Evolutionary conservation across 176 grass and related monocot species (phyloP), one percentile per base, ranked within the genome.

Genomic region (Musa schizocarpa): DNA sequence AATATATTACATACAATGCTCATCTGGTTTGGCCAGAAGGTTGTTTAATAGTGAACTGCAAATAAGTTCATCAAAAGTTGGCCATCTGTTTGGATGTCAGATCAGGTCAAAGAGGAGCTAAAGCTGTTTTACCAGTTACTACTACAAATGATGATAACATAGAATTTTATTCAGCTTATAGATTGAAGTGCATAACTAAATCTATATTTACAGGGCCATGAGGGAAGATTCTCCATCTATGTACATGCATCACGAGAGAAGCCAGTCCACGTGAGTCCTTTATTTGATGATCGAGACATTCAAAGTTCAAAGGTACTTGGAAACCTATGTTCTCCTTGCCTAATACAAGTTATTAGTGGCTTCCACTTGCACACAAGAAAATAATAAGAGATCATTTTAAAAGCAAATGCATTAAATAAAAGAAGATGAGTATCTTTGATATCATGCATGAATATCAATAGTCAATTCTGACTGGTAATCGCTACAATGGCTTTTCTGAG

Each of bases 141-240:
- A 52, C 14, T 25, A 50, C 9, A 13, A 70, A 12, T 9, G 21
- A 14, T 1, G 10, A 19, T 20, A 70, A 50, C 17, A 13, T 49
- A 21, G 27, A 14, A 5, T 50, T 70, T 17, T 50, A 50, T 50
- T 21, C 27, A 50, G 20, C 12, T 70, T 70, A 20, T 70, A 49
- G 66, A 13, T 34, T 21, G 12, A 70, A 70, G 43, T 70, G 68
- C 17, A 51, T 70, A n/a, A 21, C 16, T 55, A 63, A 27, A 50
- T 72, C 81, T 79, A 22, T 78, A 68, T 82, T 72, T 83, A 74
- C 72, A 99, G 95, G 95, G 90, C 48, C 90, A 99, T 10, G 82
- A 94, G 43, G 90, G 88, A 63, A 79, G 95, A 89, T 99, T 87
- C 79, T 93, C 88, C 76, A 91, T 99, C 77, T 99, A 99, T 88